Base-by-base conservation (phyloP, 2,329 filamentous ascomycete species). In the Sporothrix humicola region DNA sequence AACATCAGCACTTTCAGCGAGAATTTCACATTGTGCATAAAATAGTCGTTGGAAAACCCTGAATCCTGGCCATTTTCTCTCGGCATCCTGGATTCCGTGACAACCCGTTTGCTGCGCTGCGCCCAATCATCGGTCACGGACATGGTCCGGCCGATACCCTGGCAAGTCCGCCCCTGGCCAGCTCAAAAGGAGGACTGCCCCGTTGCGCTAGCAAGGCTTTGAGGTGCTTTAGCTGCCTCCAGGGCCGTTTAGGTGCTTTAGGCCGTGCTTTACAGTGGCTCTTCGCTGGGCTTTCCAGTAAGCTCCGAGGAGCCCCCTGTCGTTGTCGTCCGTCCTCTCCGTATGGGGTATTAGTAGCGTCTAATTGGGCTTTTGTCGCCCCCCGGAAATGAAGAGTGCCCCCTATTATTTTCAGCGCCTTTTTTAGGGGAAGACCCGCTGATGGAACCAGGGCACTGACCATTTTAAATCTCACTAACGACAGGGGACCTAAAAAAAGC, bases 1-100 rank as follows among this genome's bases (percentile, higher is more conserved):
- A 65, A 26, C 42, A 48, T 23, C 61, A 48, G 61, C 61, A 66
- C 61, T 66, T 48, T 26, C 42, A 66, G 61, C 61, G 61, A 66
- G 42, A 46, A 46, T 46, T 65, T 66, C 37, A 23, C 59, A 13
- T 46, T 10, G 42, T 65, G 59, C 59, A 46, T 46, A 65, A 46
- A 8, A 8, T 13, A 23, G 2, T 65, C 37, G 37, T 2, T 42
- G 54, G 20, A 23, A 8, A 17, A 52, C 50, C 50, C 50, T 52
- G 13, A 7, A 56, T 31, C 56, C 56, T 58, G 56, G 54, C 31
- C 31, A 5, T 3, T 37, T 37, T 5, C 31, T 37, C 31, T 7
- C 31, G 31, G 17, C 13, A 50, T 50, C 48, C 48, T 50, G 48
- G n/a, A 56, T 46, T 65, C n/a, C n/a, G 59, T 42, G 59, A 15